Evolutionary conservation across 1,139 yeast species (phyloP).

Genomic region (Sugiyamaella pinicola): DNA sequence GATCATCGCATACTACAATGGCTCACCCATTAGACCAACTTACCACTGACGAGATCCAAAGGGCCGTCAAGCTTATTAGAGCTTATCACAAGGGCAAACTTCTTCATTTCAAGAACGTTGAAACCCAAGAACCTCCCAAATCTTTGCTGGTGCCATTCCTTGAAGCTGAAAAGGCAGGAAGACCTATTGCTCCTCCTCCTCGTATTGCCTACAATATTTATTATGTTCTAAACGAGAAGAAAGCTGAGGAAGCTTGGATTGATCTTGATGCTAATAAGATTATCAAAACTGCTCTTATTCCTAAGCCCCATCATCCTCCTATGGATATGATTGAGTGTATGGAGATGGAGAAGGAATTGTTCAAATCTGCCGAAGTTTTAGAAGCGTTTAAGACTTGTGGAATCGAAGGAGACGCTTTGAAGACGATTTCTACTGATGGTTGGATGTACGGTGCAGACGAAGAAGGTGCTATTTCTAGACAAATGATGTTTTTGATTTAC

Average conservation of each 20-base stretch:
- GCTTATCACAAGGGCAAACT: conserved; percentile 50
- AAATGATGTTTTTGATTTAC: conserved; percentile 78
- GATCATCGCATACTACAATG: conserved; percentile 7
- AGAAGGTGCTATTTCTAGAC: conserved; percentile 74
- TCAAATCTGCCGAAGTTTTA: conserved; percentile 66
- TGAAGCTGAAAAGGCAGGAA: conserved; percentile 67
- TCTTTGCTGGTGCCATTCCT: conserved; percentile 66
- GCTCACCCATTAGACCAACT: conserved; percentile 65
- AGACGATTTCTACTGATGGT: conserved; percentile 74
- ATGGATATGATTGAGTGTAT: conserved; percentile 68
- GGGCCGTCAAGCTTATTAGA: conserved; percentile 56
- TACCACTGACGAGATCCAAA: conserved; percentile 63
- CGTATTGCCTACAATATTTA: conserved; percentile 73
- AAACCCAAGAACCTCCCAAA: conserved; percentile 82
- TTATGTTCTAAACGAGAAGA: conserved; percentile 57
- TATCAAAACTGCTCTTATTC: conserved; percentile 58
- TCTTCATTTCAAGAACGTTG: conserved; percentile 72
- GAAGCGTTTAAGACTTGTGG: conserved; percentile 59
- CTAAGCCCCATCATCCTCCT: conserved; percentile 73
- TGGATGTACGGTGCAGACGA: conserved; percentile 93
- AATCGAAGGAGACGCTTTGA: conserved; percentile 52
- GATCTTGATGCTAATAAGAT: conserved; percentile 61
- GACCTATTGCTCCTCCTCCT: conserved; percentile 52
- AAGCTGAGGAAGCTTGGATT: conserved; percentile 72
- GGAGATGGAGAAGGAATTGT: conserved; percentile 67